Base-by-base conservation (phyloP, 495 filamentous ascomycete genomes). In the Podospora bellae-mahoneyi region DNA sequence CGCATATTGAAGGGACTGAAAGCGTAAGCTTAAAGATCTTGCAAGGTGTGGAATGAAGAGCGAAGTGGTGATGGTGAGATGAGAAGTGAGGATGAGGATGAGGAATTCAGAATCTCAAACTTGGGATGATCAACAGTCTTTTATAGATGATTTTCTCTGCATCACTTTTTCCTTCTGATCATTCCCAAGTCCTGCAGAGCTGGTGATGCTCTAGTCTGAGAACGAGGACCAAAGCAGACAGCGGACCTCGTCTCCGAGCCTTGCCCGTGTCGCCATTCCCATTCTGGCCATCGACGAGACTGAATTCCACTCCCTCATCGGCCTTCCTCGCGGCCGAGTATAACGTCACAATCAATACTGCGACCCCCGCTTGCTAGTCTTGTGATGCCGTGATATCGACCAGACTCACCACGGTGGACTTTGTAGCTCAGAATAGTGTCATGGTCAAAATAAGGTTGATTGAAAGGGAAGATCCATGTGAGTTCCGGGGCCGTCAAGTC, bases 1-100 rank as follows among this genome's bases (percentile, higher is more conserved):
- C 64, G 70, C 74, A 76, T 76, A 1, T 66, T 71, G 68, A 66
- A 60, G 19, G 65, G 18, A 56, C 54, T 66, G 57, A 48, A 56
- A 32, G 65, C 27, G 56, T 19, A 28, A 64, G 61, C 20, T 39
- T 19, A 32, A 19, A 44, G 39, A 67, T 9, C 5, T 4, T 30
- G 15, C 23, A 23, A 23, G 23, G 18, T 64, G 54, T 44, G 54
- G 27, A 28, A 10, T n/a, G 27, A 32, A 54, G 16, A 19, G 19
- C 10, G 54, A 57, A 19, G 54, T 15, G 54, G 18, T 63, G 56
- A 18, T 1, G 13, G 9, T 39, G 48, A 39, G 61, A 63, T 28
- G 32, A 27, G 19, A 9, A 27, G 27, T 63, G 61, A 32, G 32
- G 61, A 32, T 63, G 61, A 63, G 32, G 61, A 63, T 19, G 23